Conservation (phyloP, 192 early-diverging fungal species). For the Coemansia sp. region DNA sequence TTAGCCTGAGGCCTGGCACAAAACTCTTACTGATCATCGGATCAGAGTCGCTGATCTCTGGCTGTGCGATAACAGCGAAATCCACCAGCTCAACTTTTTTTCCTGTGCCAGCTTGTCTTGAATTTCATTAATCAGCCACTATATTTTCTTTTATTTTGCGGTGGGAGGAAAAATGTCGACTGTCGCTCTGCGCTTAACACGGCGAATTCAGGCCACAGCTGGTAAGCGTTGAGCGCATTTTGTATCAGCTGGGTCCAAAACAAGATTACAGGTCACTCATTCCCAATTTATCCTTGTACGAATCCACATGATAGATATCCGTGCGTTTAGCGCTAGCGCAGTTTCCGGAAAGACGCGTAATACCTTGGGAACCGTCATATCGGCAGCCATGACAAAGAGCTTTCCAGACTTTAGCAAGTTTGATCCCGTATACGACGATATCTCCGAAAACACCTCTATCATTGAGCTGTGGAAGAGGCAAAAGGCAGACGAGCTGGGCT, state of each 20-base stretch:
- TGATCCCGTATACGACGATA: slow-evolving; percentile 44
- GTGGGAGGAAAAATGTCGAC: background rate
- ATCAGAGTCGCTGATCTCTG: background rate
- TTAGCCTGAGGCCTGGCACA: background rate
- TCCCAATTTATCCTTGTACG: background rate
- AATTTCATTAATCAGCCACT: background rate
- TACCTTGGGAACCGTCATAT: background rate
- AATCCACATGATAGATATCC: slow-evolving; percentile 5
- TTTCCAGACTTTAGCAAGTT: slow-evolving; percentile 34
- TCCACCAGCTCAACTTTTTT: background rate
- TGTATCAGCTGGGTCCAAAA: background rate
- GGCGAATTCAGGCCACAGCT: background rate
- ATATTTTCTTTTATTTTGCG: background rate
- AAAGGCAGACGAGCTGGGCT: slow-evolving; percentile 33
- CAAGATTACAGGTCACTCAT: background rate
- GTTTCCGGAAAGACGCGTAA: background rate
- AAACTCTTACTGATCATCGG: background rate
- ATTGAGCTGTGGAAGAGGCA: slow-evolving; percentile 51
- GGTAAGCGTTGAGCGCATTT: slow-evolving; percentile 1
- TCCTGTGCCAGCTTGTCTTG: background rate
- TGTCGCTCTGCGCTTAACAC: background rate
- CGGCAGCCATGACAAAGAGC: slow-evolving; percentile 4
- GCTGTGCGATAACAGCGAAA: background rate
- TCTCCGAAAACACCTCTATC: slow-evolving; percentile 40
- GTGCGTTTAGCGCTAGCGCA: background rate